Base-by-base conservation (phyloP, 331 rosid genomes). In the Ulmus americana region DNA sequence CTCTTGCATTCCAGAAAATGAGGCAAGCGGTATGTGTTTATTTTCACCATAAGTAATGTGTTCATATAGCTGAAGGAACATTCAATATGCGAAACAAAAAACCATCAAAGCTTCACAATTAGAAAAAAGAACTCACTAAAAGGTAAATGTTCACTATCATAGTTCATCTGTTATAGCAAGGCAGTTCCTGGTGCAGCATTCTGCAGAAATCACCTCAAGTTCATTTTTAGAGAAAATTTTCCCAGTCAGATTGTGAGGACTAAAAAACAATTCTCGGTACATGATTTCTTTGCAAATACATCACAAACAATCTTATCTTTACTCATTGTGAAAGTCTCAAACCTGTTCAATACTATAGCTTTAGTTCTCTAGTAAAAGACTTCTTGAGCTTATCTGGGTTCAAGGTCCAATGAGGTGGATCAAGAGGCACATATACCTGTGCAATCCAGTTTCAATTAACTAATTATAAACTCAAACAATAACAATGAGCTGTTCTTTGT, bases 201-300 rank as follows among this genome's bases (percentile, higher is more conserved):
- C 86, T 78, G 70, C 77, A 16, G 92, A 95, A 70, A 91, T 86
- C 67, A 66, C 52, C 77, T 84, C 95, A 42, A 91, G 92, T 81
- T 88, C 96, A 13, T 70, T 84, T 74, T 64, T 70, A 15, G 84
- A 74, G 87, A 91, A 91, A 64, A 91, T 95, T 81, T 88, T 91
- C 45, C 97, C 96, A 1, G 97, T 91, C 44, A 96, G 96, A 73
- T 88, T 91, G 78, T 91, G 96, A 71, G 97, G 97, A 61, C 97
- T 87, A 20, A 20, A 20, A 20, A 20, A 20, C 22, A 0, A 20
- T 20, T 20, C 22, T 20, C 22, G 1, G 22, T 20, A 20, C 22
- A 20, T 20, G 22, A 20, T 20, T 20, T 20, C 22, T 20, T 74
- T 60, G 70, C 38, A 46, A 40, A 51, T 48, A 46, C 7, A 52